A percentile compares a stretch with the other conserved stretches of the same genome.
These are phyloP conservation scores for Chaetomiaceae sp. DNA, from an alignment of 2,329 filamentous ascomycete species.

Conservation along the genomic window DNA sequence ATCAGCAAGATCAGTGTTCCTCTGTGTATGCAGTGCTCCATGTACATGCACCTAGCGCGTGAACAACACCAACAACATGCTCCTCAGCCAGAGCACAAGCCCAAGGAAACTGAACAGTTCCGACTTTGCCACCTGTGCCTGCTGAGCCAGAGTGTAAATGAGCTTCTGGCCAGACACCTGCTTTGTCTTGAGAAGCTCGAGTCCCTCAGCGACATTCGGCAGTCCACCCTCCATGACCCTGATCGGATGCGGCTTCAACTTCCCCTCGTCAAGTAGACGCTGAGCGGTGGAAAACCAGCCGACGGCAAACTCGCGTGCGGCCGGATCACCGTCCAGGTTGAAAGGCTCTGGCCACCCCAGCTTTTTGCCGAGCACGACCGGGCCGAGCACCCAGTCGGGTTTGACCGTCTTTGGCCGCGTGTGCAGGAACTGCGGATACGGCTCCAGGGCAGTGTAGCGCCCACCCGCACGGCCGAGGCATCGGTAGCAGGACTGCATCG, in stretches of 20 bases:
- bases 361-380: neutral
- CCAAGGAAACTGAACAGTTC: too few relatives aligned
- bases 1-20: too few relatives aligned
- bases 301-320: neutral
- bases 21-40: too few relatives aligned
- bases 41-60: too few relatives aligned
- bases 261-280: neutral
- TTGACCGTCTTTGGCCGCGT: neutral
- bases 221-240: neutral
- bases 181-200: too few relatives aligned
- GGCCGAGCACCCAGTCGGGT: neutral
- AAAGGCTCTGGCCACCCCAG: neutral
- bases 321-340: neutral
- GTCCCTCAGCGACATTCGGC: neutral
- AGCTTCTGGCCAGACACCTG: too few relatives aligned
- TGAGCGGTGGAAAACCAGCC: neutral
- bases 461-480: conserved; percentile 37
- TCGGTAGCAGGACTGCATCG: conserved; percentile 35
- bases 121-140: too few relatives aligned
- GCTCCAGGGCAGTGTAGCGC: conserved; percentile 35
- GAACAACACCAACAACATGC: too few relatives aligned
- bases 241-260: conserved; percentile 2
- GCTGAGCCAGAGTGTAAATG: too few relatives aligned
- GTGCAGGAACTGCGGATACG: conserved; percentile 24
- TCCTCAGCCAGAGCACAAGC: too few relatives aligned